These are phyloP conservation scores for Solanum medicagineum DNA, from an alignment of 257 asterid species.

Conservation along the genomic window DNA sequence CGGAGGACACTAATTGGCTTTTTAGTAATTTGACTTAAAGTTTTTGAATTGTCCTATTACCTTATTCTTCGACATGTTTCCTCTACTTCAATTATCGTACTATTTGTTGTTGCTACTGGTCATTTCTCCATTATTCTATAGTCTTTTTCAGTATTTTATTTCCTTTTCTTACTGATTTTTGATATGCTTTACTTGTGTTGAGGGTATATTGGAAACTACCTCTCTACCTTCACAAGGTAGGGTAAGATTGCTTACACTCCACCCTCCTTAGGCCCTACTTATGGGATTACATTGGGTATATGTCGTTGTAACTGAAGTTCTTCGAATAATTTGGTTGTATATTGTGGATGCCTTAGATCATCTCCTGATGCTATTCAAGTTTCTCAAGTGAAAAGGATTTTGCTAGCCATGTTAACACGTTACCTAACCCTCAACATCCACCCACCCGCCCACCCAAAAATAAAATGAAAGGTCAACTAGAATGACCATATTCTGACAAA, in stretches of 20 bases:
- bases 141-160: neutral
- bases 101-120: neutral
- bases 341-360: neutral
- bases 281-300: neutral
- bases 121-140: neutral
- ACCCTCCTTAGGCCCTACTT: neutral
- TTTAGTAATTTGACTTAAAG: neutral
- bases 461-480: neutral
- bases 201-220: neutral
- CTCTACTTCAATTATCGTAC: neutral
- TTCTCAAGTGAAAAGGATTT: neutral
- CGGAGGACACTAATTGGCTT: neutral
- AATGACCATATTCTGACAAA: neutral
- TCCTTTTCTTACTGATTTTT: neutral
- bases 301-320: neutral
- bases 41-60: neutral
- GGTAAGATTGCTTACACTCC: neutral
- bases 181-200: neutral
- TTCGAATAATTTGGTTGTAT: neutral
- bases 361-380: neutral
- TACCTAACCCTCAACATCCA: neutral
- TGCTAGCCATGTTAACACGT: neutral
- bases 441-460: neutral
- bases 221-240: neutral
- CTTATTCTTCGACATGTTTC: neutral